A percentile compares a stretch with the other conserved stretches of the same genome.
These are phyloP conservation scores for Cymbopogon flexuosus DNA, from an alignment of 202 grass and related monocot species.

Conservation along the genomic window DNA sequence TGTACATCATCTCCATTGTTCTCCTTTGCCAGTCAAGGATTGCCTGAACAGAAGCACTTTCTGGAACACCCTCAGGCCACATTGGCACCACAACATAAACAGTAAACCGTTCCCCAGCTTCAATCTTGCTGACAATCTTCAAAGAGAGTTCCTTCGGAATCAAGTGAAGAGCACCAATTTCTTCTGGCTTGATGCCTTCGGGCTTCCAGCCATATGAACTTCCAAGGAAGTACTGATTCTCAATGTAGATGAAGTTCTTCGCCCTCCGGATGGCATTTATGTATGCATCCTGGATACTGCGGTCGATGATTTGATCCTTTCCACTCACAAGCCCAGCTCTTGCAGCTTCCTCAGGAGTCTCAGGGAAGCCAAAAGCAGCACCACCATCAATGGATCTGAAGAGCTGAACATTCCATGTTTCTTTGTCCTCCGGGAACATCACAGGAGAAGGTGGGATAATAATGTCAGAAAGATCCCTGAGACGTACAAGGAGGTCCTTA, in stretches of 20 bases:
- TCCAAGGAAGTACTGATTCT: slow-evolving; percentile 97
- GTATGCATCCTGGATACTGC: slow-evolving; percentile 96
- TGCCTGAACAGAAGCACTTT: slow-evolving; percentile 79
- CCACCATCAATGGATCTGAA: slow-evolving; percentile 97
- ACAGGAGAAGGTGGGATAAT: slow-evolving; percentile 82
- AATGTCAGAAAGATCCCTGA: slow-evolving; percentile 79
- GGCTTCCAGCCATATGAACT: slow-evolving; percentile 78
- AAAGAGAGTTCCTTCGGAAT: slow-evolving; percentile 87
- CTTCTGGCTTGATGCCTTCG: slow-evolving; percentile 80
- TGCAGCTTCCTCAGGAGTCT: slow-evolving; percentile 79
- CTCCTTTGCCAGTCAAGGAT: slow-evolving; percentile 98
- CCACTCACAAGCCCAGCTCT: slow-evolving; percentile 84
- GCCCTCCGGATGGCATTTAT: slow-evolving; percentile 83
- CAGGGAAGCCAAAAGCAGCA: slow-evolving; percentile 93
- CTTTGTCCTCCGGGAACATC: slow-evolving; percentile 74
- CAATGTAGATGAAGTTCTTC: slow-evolving; percentile 94
- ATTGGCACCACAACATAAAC: slow-evolving; percentile 93
- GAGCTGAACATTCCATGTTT: slow-evolving; percentile 89
- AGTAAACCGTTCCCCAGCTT: slow-evolving; percentile 78
- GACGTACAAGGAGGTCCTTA: slow-evolving; percentile 66
- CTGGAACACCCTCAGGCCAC: slow-evolving; percentile 95
- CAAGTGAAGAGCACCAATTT: slow-evolving; percentile 73
- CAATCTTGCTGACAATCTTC: slow-evolving; percentile 94
- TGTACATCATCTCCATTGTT: slow-evolving; percentile 99
- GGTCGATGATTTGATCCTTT: slow-evolving; percentile 97